phyloP scores from a whole-genome alignment of 2,329 filamentous ascomycete genomes.

The Didymella sp. region DNA sequence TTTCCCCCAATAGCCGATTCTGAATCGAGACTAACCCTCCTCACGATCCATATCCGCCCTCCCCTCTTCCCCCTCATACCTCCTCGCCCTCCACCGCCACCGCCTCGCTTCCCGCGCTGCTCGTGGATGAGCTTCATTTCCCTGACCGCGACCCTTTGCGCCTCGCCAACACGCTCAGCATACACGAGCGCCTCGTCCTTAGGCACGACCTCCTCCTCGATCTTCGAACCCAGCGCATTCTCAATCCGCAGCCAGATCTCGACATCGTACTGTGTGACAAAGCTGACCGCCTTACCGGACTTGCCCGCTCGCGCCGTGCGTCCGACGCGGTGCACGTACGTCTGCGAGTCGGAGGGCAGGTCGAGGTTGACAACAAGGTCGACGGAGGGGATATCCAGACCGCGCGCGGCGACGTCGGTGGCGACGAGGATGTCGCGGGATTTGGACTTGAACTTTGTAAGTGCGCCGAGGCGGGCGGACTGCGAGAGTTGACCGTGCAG shows the following conservation, averaged over 20 bases:
- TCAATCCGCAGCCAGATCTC: constrained; percentile 84
- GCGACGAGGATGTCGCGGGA: constrained; percentile 87
- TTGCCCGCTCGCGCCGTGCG: constrained; percentile 88
- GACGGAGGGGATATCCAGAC: constrained; percentile 91
- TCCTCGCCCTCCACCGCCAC: constrained; percentile 55
- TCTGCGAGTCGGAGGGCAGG: constrained; percentile 83
- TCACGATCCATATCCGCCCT: constrained; percentile 77
- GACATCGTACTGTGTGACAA: constrained; percentile 88
- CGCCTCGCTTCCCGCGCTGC: constrained; percentile 63
- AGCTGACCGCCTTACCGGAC: constrained; percentile 77
- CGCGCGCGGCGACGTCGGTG: constrained; percentile 91
- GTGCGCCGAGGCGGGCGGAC: constrained; percentile 80
- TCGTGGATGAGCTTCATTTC: constrained; percentile 85
- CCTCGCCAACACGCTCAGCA: constrained; percentile 78
- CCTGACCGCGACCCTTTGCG: constrained; percentile 77
- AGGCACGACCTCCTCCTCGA: constrained; percentile 71
- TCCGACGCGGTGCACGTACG: constrained; percentile 88
- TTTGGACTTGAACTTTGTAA: constrained; percentile 86
- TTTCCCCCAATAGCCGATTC: background rate
- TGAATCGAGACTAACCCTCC: constrained; percentile 61
- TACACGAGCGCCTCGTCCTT: constrained; percentile 89
- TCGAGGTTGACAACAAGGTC: constrained; percentile 88
- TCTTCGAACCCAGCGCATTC: constrained; percentile 77
- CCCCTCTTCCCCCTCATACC: constrained; percentile 52
- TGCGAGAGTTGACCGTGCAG: constrained; percentile 93